A percentile compares a stretch with the other conserved stretches of the same genome.
Conservation (phyloP, 176 grass and related monocot genomes). For the Zea mays region Zm-B73-REFERENCE-NAM-5.0 NC_050102.1:107933501-107934000, state of each 20-base stretch:
- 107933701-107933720: constrained; percentile 22
- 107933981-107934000: background rate
- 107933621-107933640: constrained; percentile 23
- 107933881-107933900: background rate
- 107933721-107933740: constrained; percentile 8
- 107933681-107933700: constrained; percentile 38
- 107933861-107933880: background rate
- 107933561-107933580: background rate
- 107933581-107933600: background rate
- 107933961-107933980: background rate
- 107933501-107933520: constrained; percentile 23
- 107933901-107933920: background rate
- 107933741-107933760: background rate
- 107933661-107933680: background rate
- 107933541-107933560: background rate
- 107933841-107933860: background rate
- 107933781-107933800: constrained; percentile 13
- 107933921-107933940: background rate
- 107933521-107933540: background rate
- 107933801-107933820: background rate
- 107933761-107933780: background rate
- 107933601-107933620: background rate
- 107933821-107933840: background rate
- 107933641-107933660: constrained; percentile 19
- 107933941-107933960: background rate